A percentile compares a stretch with the other conserved stretches of the same genome.
phyloP scores from a whole-genome alignment of 2,329 filamentous ascomycete species.

The Akanthomyces uredinophilus region DNA sequence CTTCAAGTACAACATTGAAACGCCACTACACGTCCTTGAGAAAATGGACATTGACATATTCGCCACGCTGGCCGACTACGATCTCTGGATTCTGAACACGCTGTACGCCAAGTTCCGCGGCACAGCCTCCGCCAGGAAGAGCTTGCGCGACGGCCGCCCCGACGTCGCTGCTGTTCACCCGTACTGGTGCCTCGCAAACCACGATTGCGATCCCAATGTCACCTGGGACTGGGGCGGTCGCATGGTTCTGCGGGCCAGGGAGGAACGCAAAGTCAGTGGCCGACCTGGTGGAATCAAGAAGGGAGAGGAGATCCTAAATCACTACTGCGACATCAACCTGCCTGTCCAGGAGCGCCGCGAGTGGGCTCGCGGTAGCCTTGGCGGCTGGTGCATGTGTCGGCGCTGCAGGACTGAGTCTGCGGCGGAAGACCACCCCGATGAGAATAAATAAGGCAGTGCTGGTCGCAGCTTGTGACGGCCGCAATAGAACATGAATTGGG shows the following conservation, averaged over 20 bases:
- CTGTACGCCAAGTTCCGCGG: conserved; percentile 90
- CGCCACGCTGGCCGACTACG: conserved; percentile 51
- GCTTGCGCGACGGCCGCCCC: conserved; percentile 69
- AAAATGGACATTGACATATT: conserved; percentile 83
- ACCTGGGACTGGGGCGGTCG: conserved; percentile 86
- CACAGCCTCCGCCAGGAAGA: conserved; percentile 82
- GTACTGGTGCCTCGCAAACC: conserved; percentile 93
- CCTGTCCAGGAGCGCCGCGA: conserved; percentile 76
- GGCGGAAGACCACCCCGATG: neutral
- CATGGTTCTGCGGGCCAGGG: conserved; percentile 64
- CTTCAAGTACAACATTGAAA: conserved; percentile 69
- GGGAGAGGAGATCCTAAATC: conserved; percentile 83
- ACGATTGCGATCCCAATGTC: conserved; percentile 93
- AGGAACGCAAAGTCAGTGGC: conserved; percentile 49
- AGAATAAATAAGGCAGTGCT: neutral
- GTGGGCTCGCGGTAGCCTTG: conserved; percentile 83
- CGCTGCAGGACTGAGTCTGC: conserved; percentile 71
- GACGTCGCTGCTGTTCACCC: conserved; percentile 93
- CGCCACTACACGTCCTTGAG: conserved; percentile 71
- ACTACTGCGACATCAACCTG: conserved; percentile 86
- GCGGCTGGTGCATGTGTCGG: conserved; percentile 81
- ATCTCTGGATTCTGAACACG: conserved; percentile 84
- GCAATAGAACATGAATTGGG: neutral
- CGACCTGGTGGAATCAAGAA: conserved; percentile 59
- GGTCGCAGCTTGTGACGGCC: neutral